These are phyloP conservation scores for Microthyrium microscopicum DNA, from an alignment of 2,329 filamentous ascomycete genomes.

Conservation along the genomic window DNA sequence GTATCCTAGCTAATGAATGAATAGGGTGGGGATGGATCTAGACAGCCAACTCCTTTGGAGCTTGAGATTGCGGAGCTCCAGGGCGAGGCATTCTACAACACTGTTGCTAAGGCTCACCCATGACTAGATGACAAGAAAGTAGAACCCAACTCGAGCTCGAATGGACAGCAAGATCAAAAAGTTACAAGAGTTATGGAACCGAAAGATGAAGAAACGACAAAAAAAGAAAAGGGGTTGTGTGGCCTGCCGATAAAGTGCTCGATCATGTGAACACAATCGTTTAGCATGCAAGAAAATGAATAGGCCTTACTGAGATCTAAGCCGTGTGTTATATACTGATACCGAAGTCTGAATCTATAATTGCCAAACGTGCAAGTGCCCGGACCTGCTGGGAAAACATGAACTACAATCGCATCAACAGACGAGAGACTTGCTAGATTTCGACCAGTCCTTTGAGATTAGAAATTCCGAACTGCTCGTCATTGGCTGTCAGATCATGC, in stretches of 20 bases:
- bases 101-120: constrained; percentile 52
- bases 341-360: not conserved
- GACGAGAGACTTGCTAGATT: not conserved
- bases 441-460: too few relatives aligned
- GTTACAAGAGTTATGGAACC: constrained; percentile 13
- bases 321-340: not conserved
- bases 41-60: constrained; percentile 62
- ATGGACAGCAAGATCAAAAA: constrained; percentile 13
- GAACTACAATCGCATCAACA: not conserved
- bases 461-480: too few relatives aligned
- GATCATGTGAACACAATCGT: constrained; percentile 28
- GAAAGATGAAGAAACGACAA: constrained; percentile 10
- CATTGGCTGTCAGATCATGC: too few relatives aligned
- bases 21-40: constrained; percentile 59
- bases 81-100: constrained; percentile 70
- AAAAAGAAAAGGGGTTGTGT: constrained; percentile 44
- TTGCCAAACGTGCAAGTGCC: not conserved
- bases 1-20: not conserved
- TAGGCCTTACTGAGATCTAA: too few relatives aligned
- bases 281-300: too few relatives aligned
- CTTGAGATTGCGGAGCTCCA: constrained; percentile 65
- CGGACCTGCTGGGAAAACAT: not conserved
- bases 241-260: constrained; percentile 60
- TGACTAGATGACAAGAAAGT: constrained; percentile 50
- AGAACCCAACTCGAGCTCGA: constrained; percentile 11